Evolutionary conservation across 225 moss, liverwort and hornwort genomes (phyloP), one percentile per base, ranked within the genome.

Genomic region (Polytrichum formosum): DNA sequence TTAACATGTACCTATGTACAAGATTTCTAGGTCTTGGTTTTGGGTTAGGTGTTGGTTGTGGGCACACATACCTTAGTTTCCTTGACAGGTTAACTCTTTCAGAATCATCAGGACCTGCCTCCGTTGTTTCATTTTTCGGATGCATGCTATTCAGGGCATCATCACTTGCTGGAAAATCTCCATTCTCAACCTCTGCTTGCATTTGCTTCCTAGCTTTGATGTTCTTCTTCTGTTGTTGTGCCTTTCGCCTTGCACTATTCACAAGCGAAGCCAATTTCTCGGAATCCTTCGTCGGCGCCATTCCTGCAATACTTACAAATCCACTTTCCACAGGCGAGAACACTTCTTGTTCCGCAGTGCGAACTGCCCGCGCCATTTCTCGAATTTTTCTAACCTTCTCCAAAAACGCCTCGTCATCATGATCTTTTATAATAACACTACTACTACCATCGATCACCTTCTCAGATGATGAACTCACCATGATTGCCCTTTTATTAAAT

Each of bases 311-410:
- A 70, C 72, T 77, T 59, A 73, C 82, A 74, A 84, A 81, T n/a
- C 73, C 84, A 30, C 81, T 88, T 28, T 88, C 84, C 10, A 79
- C 77, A 56, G 79, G 79, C 33, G 73, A 79, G 70, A 81, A 79
- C 54, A 80, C 82, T 69, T 81, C 83, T 65, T 82, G 83, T 72
- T 98, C 98, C 17, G 92, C 83, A 54, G 84, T 79, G 75, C 98
- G 88, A 60, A 85, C 91, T 46, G 83, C 86, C 75, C 98, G 85
- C 56, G 98, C 98, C 98, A 98, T 94, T 18, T 78, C 86, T 80
- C 84, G 92, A 73, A 98, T 94, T 74, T 90, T 84, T 23, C 80
- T 69, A 6, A 98, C 80, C 82, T 87, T 98, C 53, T 64, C 81
- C 67, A 72, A 80, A 70, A 92, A 98, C 63, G 79, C 81, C 18